These are phyloP conservation scores for Carnegiea gigantea DNA, from an alignment of 179 eudicot species.

Conservation along the genomic window DNA sequence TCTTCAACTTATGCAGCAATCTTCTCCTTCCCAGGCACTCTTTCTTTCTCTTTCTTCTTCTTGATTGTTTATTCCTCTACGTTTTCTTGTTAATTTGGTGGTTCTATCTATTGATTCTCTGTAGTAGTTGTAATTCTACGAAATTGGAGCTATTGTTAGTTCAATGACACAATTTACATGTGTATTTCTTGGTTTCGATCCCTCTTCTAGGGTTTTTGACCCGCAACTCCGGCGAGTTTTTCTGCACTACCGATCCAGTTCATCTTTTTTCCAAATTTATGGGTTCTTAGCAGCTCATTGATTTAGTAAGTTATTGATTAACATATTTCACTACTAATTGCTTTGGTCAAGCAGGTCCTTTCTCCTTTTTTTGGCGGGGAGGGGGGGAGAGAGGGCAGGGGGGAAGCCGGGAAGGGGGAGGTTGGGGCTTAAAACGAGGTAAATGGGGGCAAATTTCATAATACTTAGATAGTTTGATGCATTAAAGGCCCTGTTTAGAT, in stretches of 20 bases:
- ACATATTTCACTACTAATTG: neutral
- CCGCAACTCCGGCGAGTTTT: neutral
- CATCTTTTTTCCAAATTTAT: neutral
- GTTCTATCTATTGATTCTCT: neutral
- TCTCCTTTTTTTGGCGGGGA: neutral
- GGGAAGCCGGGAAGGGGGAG: too few relatives aligned
- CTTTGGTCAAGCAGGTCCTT: neutral
- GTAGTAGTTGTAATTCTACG: neutral
- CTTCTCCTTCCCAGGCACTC: slow-evolving; percentile 77
- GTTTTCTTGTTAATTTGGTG: neutral
- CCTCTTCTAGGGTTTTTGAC: slow-evolving; percentile 1
- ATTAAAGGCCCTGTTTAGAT: neutral
- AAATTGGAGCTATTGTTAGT: neutral
- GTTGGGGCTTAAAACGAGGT: neutral
- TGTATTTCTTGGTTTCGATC: neutral
- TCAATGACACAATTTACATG: neutral
- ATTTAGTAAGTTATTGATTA: neutral
- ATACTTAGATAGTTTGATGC: neutral
- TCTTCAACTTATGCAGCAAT: slow-evolving; percentile 82
- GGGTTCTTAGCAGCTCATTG: too few relatives aligned
- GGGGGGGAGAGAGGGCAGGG: neutral
- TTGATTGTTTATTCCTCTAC: neutral
- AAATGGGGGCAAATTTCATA: neutral
- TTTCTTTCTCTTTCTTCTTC: neutral
- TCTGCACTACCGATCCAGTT: neutral